These are phyloP conservation scores for Starmerella ratchasimensis DNA, from an alignment of 805 yeast genomes.

Conservation along the genomic window DNA sequence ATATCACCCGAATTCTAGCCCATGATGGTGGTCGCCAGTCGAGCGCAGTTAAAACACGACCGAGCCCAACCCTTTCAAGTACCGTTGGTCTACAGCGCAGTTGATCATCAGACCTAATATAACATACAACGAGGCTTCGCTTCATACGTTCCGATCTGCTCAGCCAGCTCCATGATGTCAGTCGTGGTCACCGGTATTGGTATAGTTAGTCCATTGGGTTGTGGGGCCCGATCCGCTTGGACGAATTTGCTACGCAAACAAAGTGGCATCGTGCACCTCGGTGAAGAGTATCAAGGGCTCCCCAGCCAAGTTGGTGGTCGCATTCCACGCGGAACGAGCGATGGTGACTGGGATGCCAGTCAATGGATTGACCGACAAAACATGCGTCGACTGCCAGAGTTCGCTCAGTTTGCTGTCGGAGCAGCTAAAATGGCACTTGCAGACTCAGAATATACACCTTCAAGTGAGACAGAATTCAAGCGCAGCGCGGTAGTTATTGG, in stretches of 20 bases:
- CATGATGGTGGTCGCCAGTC: too few relatives aligned
- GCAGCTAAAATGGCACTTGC: conserved; percentile 66
- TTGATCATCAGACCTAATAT: background rate
- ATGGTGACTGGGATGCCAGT: conserved; percentile 38
- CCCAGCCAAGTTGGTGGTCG: conserved; percentile 67
- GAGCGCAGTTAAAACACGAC: too few relatives aligned
- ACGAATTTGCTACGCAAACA: conserved; percentile 23
- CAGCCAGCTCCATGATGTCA: conserved; percentile 13
- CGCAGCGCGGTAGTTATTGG: conserved; percentile 66
- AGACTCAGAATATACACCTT: conserved; percentile 47
- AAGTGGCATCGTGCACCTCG: conserved; percentile 31
- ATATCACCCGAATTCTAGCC: too few relatives aligned
- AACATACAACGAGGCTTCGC: background rate
- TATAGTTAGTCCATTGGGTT: conserved; percentile 72
- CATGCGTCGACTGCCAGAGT: conserved; percentile 50
- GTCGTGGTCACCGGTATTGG: conserved; percentile 93
- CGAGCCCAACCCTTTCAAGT: background rate
- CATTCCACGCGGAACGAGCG: conserved; percentile 42
- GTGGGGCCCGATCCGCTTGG: conserved; percentile 35
- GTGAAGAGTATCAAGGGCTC: conserved; percentile 37
- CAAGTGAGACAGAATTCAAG: conserved; percentile 18
- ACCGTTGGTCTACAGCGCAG: background rate
- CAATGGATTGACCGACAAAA: conserved; percentile 38
- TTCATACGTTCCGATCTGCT: background rate
- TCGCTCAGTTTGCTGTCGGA: conserved; percentile 64